Base-by-base conservation (phyloP, 2,329 filamentous ascomycete genomes). In the Juglanconis juglandina region DNA sequence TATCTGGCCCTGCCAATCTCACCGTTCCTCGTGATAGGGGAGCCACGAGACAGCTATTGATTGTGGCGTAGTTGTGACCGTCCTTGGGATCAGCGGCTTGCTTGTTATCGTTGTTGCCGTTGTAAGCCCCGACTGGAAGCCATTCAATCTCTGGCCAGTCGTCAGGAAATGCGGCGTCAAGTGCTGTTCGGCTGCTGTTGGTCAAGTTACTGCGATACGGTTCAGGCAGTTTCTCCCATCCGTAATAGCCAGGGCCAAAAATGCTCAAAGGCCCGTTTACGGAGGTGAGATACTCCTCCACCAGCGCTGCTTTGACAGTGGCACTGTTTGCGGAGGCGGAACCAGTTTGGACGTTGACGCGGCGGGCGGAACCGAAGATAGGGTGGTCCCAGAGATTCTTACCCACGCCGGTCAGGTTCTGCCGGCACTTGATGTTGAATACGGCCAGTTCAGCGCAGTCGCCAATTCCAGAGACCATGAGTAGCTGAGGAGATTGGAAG, bases 401-500 rank as follows among this genome's bases (percentile, higher is more conserved):
- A 14, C 60, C 59, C 6, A 73, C 71, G 14, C 69, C 70, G 5
- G 68, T 63, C 4, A 64, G 57, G 32, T 70, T 59, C 2, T 60
- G 56, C 3, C 71, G 10, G 3, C 71, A 55, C 1, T 66, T 62
- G 51, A 77, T 76, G 10, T 63, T 62, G 35, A 69, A 63, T 8
- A 67, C 44, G 17, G 66, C 56, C n/a, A 77, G 65, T 2, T 68
- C 67, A 3, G 62, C 60, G 55, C 68, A 69, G 34, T 71, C 68
- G 11, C 73, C 68, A 14, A 75, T 70, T 3, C 70, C 72, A 0
- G 68, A 70, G 2, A 71, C 64, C 66, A 70, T 68, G 5, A 71
- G 64, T n/a, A 71, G 66, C 56, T 78, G 76, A 0, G 76, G 77
- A 1, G 73, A 76, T 42, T 76, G 73, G 60, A 77, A 77, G 1